phyloP scores from a whole-genome alignment of 163 green algal species.

The Picocystis sp. region DNA sequence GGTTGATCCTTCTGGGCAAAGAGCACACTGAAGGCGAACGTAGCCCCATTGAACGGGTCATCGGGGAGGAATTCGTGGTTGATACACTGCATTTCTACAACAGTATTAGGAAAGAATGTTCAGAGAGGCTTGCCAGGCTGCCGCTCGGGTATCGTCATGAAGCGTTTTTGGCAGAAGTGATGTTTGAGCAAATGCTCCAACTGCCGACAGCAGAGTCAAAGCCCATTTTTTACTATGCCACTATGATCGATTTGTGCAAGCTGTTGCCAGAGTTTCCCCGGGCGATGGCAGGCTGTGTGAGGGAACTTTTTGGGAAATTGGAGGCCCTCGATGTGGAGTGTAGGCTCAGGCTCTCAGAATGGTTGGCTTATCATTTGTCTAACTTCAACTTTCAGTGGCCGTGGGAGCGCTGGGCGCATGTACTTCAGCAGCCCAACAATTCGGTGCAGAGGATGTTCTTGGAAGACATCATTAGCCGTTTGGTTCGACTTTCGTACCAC shows the following conservation, averaged over 20 bases:
- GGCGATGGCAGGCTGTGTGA: background rate
- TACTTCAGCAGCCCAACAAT: constrained; percentile 39
- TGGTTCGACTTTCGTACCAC: constrained; percentile 57
- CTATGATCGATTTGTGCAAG: constrained; percentile 39
- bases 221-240: constrained; percentile 51
- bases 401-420: constrained; percentile 63
- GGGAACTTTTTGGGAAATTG: background rate
- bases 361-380: constrained; percentile 78
- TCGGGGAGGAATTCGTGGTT: constrained; percentile 70
- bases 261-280: background rate
- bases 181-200: constrained; percentile 73
- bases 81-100: constrained; percentile 59
- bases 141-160: constrained; percentile 17
- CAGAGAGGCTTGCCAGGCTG: constrained; percentile 32
- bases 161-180: constrained; percentile 47
- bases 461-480: constrained; percentile 36
- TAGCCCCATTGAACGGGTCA: constrained; percentile 43
- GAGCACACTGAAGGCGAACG: constrained; percentile 12
- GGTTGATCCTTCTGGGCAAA: too few species aligned
- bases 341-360: constrained; percentile 45
- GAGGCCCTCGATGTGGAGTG: constrained; percentile 55
- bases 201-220: constrained; percentile 50
- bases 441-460: constrained; percentile 57
- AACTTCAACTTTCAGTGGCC: constrained; percentile 84
- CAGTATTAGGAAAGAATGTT: constrained; percentile 41